Percentiles rank a stretch among this genome's conserved stretches.
Conservation (phyloP, 371 early-diverging fungal species). For the Haplosporangium sp. region DNA sequence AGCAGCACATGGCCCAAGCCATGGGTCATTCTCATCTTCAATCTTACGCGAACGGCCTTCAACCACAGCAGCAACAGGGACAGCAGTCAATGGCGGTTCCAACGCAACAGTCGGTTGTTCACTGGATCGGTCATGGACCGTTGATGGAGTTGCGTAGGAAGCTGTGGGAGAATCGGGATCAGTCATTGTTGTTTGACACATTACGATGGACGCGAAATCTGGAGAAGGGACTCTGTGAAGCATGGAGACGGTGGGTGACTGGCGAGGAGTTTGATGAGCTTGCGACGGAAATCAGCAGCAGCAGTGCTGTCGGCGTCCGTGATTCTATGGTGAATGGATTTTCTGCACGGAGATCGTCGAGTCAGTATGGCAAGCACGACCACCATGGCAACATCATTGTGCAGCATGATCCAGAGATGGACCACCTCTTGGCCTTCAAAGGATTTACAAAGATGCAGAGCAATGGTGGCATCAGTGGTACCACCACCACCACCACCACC, state of each 20-base stretch:
- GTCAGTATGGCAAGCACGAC: not conserved
- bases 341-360: not conserved
- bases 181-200: slow-evolving; percentile 87
- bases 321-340: not conserved
- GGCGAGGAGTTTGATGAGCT: slow-evolving; percentile 66
- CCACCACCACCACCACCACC: not conserved
- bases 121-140: slow-evolving; percentile 69
- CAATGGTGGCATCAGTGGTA: not conserved
- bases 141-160: slow-evolving; percentile 77
- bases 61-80: slow-evolving; percentile 14
- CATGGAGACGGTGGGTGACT: slow-evolving; percentile 83
- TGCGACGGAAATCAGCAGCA: slow-evolving; percentile 20
- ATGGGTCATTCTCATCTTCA: slow-evolving; percentile 10
- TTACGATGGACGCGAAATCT: slow-evolving; percentile 88
- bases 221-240: slow-evolving; percentile 78
- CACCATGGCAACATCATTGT: slow-evolving; percentile 36
- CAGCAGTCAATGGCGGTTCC: slow-evolving; percentile 5
- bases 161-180: slow-evolving; percentile 82
- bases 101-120: slow-evolving; percentile 36
- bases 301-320: not conserved
- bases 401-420: slow-evolving; percentile 13
- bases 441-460: not conserved
- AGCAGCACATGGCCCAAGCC: slow-evolving; percentile 1
- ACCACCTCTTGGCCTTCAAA: no score
- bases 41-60: slow-evolving; percentile 1